phyloP scores from a whole-genome alignment of 1,284 basidiomycete species.

The Cutaneotrichosporon sp. region DNA sequence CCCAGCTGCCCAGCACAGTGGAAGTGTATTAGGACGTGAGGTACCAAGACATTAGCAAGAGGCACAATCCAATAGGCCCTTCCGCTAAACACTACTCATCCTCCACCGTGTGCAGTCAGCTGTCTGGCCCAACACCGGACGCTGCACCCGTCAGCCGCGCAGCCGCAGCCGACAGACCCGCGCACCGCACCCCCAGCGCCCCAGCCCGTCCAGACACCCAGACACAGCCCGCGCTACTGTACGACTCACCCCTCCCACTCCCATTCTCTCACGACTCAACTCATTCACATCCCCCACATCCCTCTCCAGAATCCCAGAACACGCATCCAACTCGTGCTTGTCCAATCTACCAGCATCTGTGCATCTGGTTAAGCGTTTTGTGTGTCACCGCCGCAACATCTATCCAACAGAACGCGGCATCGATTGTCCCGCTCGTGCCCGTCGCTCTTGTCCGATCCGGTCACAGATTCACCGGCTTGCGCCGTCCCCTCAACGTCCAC shows the following conservation, averaged over 20 bases:
- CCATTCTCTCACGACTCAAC: background rate
- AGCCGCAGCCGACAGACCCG: too few relatives aligned
- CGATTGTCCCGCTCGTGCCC: constrained; percentile 2
- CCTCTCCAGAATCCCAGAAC: background rate
- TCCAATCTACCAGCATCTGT: background rate
- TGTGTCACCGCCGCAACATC: background rate
- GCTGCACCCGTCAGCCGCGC: too few relatives aligned
- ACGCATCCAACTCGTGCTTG: background rate
- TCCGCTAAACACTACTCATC: too few relatives aligned
- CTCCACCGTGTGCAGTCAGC: too few relatives aligned
- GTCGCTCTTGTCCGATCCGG: constrained; percentile 12
- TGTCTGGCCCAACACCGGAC: too few relatives aligned
- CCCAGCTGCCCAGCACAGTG: too few relatives aligned
- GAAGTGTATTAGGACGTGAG: background rate
- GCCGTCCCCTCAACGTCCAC: background rate
- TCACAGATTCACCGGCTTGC: constrained; percentile 2
- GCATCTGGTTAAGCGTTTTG: background rate
- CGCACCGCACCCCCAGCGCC: too few relatives aligned
- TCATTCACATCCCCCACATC: background rate
- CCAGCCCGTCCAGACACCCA: too few relatives aligned
- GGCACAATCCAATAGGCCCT: background rate
- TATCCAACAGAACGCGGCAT: background rate
- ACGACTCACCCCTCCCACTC: background rate
- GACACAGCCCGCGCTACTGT: background rate
- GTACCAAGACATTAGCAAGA: background rate